Evolutionary conservation across 106 monocot species (phyloP), one percentile per base, ranked within the genome.

Genomic region (Dioscorea alata): DNA sequence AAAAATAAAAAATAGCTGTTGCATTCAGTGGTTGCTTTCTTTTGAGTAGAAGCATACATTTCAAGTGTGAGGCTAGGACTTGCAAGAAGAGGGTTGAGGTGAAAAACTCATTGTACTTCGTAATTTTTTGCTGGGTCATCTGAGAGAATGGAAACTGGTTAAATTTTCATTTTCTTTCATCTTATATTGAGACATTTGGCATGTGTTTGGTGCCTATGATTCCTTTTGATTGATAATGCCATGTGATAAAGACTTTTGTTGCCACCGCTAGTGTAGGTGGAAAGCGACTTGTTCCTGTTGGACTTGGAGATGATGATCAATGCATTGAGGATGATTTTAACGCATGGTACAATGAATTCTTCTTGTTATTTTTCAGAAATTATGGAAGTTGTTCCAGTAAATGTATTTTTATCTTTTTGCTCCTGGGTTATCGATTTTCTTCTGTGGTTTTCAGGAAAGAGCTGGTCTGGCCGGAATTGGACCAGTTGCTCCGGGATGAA

Each of bases 381-480:
- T 0, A 1, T 42, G 42, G 42, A 42, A 42, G 42, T 42, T 6
- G 42, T 42, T 42, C 42, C 42, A 42, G 4, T 42, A 42, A 8
- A 42, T 42, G 10, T 42, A 42, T 42, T 8, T 8, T 42, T 42
- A 42, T 8, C 10, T 8, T 42, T 42, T 42, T 42, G 42, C 42
- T 42, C 6, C 0, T 3, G 6, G 42, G 25, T 31, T 4, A 63
- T 33, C 25, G 2, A 42, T 65, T 65, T 71, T 51, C 21, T 58
- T 63, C 18, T 50, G n/a, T 58, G 63, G 13, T 20, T 76, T 73
- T 23, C 74, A 96, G 96, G 96, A 91, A 82, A 82, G 96, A 96
- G 63, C 75, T 77, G 53, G 64, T 96, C 42, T 96, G 85, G 91
- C 95, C 91, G 61, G 95, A 96, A 71, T 75, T 96, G 58, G 95